phyloP scores from a whole-genome alignment of 805 yeast genomes.

The Starmerella geochares region DNA sequence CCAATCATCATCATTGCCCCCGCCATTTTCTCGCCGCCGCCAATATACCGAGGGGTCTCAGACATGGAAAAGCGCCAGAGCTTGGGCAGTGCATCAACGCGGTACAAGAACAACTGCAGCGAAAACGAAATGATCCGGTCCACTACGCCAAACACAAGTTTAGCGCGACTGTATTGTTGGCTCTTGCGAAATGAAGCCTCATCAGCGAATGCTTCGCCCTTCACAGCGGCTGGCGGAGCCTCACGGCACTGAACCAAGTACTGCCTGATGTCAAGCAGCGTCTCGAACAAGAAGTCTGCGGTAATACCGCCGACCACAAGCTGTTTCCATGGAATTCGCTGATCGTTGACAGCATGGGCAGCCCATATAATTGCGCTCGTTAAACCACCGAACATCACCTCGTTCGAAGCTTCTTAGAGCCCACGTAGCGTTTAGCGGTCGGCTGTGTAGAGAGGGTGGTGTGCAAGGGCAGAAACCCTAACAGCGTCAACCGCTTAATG shows the following conservation, averaged over 20 bases:
- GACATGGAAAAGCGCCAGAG: slow-evolving; percentile 42
- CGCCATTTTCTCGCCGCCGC: slow-evolving; percentile 32
- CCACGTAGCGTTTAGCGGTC: no score
- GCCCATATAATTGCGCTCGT: slow-evolving; percentile 1
- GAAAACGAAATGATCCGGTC: slow-evolving; percentile 42
- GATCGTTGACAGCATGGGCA: neutral
- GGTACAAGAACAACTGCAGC: slow-evolving; percentile 24
- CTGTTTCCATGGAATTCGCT: slow-evolving; percentile 56
- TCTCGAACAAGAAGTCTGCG: slow-evolving; percentile 65
- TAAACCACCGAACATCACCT: neutral
- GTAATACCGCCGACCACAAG: slow-evolving; percentile 64
- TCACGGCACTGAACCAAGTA: slow-evolving; percentile 35
- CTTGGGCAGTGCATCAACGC: slow-evolving; percentile 53
- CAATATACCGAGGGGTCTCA: slow-evolving; percentile 24
- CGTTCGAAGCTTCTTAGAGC: neutral
- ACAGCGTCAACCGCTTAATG: no score
- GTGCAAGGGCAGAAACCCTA: no score
- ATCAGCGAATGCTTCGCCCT: slow-evolving; percentile 58
- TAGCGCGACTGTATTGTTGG: slow-evolving; percentile 68
- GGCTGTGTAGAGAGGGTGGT: no score
- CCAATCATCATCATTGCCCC: slow-evolving; percentile 7
- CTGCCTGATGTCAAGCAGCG: slow-evolving; percentile 67
- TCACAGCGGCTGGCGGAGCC: slow-evolving; percentile 50
- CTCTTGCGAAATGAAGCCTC: slow-evolving; percentile 66
- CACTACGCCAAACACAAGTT: slow-evolving; percentile 57